Evolutionary conservation across 345 rosid species (phyloP).

Genomic region (Reutealis trisperma): DNA sequence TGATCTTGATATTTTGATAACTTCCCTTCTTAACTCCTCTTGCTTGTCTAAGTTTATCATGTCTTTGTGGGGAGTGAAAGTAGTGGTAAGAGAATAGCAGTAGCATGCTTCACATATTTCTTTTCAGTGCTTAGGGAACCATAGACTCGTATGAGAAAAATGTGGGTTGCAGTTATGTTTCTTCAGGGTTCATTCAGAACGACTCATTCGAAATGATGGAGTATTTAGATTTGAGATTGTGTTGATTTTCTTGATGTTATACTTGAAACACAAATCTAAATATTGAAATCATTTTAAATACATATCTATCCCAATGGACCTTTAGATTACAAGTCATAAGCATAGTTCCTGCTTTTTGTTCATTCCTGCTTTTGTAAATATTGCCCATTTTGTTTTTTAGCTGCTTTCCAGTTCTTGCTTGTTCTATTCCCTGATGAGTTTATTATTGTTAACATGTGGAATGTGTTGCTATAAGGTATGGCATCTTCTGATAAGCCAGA

Average conservation of each 20-base stretch:
- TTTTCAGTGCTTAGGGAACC: background rate
- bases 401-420: background rate
- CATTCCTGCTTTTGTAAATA: background rate
- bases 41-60: too few relatives aligned
- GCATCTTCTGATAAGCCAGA: slow-evolving; percentile 70
- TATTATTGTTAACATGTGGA: background rate
- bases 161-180: background rate
- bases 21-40: too few relatives aligned
- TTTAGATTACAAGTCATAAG: background rate
- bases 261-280: too few relatives aligned
- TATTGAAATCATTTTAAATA: too few relatives aligned
- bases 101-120: background rate
- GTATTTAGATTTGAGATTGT: too few relatives aligned
- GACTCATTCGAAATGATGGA: too few relatives aligned
- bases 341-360: background rate
- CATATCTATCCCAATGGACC: too few relatives aligned
- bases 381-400: background rate
- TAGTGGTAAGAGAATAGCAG: background rate
- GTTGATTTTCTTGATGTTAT: too few relatives aligned
- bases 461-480: slow-evolving; percentile 43
- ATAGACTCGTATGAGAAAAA: background rate
- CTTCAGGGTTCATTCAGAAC: too few relatives aligned
- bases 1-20: too few relatives aligned
- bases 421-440: background rate
- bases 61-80: background rate